phyloP scores from a whole-genome alignment of 192 early-diverging fungal genomes.

The Entomortierella parvispora region DNA sequence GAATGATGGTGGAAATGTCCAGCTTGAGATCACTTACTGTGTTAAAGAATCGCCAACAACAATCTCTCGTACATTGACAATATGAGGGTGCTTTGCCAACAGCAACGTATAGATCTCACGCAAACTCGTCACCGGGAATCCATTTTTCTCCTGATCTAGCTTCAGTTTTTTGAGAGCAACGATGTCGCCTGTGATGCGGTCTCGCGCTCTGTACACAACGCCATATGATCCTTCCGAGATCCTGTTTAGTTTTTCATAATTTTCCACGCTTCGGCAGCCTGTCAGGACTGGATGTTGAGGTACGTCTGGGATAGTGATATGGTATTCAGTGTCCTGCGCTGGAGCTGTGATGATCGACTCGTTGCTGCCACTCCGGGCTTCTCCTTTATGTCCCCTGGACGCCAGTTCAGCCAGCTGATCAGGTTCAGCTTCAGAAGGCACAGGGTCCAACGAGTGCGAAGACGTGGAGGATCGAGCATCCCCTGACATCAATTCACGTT shows the following conservation, averaged over 20 bases:
- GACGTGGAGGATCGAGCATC: not conserved
- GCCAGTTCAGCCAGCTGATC: not conserved
- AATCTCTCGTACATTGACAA: constrained; percentile 85
- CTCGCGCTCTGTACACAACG: constrained; percentile 92
- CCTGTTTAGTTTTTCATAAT: constrained; percentile 93
- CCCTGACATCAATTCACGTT: not conserved
- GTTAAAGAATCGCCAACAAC: constrained; percentile 70
- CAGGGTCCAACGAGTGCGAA: no score
- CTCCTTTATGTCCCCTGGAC: not conserved
- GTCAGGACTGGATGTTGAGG: constrained; percentile 61
- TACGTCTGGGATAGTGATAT: constrained; percentile 20
- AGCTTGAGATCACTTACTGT: constrained; percentile 53
- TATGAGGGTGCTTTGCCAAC: constrained; percentile 83
- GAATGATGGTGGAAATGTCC: no score
- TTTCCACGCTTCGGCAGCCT: constrained; percentile 79
- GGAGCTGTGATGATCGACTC: not conserved
- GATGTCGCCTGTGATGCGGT: constrained; percentile 80
- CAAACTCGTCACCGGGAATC: constrained; percentile 82
- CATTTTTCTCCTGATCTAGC: constrained; percentile 69
- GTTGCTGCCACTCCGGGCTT: constrained; percentile 1
- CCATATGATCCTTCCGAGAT: constrained; percentile 98
- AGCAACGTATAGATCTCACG: constrained; percentile 82
- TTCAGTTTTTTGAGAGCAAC: constrained; percentile 68
- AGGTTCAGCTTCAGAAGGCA: no score
- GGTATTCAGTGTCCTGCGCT: constrained; percentile 13